Base-by-base conservation (phyloP, 2,329 filamentous ascomycete species). In the Graphilbum fragrans region DNA sequence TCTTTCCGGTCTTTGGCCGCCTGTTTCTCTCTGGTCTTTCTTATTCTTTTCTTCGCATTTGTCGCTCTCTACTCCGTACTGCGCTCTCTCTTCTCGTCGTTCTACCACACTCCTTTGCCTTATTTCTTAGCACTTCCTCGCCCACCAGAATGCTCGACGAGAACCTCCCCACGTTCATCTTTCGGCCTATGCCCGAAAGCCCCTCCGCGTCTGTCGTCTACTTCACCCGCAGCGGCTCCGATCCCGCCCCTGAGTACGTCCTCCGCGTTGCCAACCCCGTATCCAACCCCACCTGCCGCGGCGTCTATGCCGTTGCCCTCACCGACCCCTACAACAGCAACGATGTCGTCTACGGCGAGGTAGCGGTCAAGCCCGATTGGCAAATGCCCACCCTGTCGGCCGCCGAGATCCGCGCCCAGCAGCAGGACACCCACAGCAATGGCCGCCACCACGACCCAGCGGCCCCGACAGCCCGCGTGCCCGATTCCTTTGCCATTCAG, bases 341-440 rank as follows among this genome's bases (percentile, higher is more conserved):
- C 40, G 84, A 86, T 23, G 76, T 96, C 43, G 68, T 96, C 43
- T 96, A 82, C 53, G 92, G 78, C 47, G 90, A 96, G 58, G 83
- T 94, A 19, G 66, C 90, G 17, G 76, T 94, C 42, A 74, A 78
- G 52, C 90, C 90, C 7, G 81, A 86, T 59, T 94, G 88, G 83
- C 77, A 82, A 20, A 84, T 90, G 44, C 84, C 87, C 1, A 79
- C 78, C 0, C 70, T 94, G 7, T 90, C 86, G 1, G 77, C 82
- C 37, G 86, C 92, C 41, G 83, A 93, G 55, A 73, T 88, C 43
- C 77, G 86, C 47, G 67, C 71, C n/a, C 72, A 65, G 44, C 47
- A 47, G 25, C 49, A 50, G 33, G 54, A n/a, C n/a, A n/a, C n/a
- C n/a, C n/a, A n/a, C n/a, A n/a, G n/a, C n/a, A n/a, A n/a, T n/a